phyloP scores from a whole-genome alignment of 345 rosid species.

The Physaria fendleri region DNA sequence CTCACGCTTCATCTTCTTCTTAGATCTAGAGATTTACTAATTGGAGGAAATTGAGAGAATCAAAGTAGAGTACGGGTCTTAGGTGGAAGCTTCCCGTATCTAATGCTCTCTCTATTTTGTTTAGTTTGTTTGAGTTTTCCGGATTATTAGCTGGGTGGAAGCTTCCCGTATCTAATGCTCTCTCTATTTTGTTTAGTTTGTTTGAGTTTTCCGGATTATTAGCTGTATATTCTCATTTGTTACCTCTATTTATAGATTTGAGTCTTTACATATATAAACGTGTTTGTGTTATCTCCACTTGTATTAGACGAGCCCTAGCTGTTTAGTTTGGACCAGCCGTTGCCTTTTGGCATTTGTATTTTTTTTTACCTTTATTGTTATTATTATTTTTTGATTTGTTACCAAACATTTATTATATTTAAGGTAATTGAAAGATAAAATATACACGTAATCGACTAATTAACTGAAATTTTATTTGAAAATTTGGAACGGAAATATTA shows the following conservation, averaged over 20 bases:
- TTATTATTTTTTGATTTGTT: too few species aligned
- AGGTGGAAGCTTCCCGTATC: conserved; percentile 30
- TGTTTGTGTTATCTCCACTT: conserved; percentile 12
- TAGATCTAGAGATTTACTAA: background rate
- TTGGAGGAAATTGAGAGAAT: conserved; percentile 7
- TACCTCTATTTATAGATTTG: conserved; percentile 27
- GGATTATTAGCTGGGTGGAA: conserved; percentile 20
- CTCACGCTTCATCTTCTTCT: conserved; percentile 43
- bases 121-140: background rate
- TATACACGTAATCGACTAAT: background rate
- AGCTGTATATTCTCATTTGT: conserved; percentile 1
- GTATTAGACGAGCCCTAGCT: conserved; percentile 8
- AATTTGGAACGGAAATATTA: too few species aligned
- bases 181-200: background rate
- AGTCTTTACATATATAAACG: conserved; percentile 9
- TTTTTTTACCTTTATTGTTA: conserved; percentile 3
- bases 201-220: conserved; percentile 6
- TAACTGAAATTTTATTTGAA: background rate
- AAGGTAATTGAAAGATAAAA: background rate
- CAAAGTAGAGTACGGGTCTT: conserved; percentile 32
- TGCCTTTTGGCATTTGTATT: conserved; percentile 6
- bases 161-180: conserved; percentile 23
- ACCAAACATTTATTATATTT: background rate
- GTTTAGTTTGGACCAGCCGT: conserved; percentile 15
- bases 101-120: conserved; percentile 4